Evolutionary conservation across 164 flowering plant species (phyloP).

Genomic region (Akebia trifoliata): DNA sequence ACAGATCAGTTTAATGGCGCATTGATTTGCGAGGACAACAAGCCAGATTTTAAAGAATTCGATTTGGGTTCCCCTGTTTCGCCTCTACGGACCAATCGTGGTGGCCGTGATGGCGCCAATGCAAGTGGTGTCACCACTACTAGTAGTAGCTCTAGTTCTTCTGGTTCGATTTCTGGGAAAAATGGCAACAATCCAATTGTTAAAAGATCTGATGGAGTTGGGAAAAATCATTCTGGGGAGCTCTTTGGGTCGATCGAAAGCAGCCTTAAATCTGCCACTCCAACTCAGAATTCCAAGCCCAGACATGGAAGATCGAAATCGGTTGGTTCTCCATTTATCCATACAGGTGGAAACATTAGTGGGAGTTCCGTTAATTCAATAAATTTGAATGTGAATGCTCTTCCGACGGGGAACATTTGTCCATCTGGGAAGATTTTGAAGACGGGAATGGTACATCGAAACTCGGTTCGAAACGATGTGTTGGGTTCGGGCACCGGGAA

Average conservation of each 20-base stretch:
- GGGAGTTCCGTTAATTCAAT: slow-evolving; percentile 26
- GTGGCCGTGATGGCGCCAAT: slow-evolving; percentile 6
- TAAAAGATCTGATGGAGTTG: slow-evolving; percentile 5
- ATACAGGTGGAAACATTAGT: slow-evolving; percentile 21
- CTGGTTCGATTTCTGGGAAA: slow-evolving; percentile 47
- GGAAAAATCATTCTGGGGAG: slow-evolving; percentile 57
- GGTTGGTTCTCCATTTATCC: slow-evolving; percentile 47
- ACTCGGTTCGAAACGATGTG: slow-evolving; percentile 39
- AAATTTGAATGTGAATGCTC: slow-evolving; percentile 19
- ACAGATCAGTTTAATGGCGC: slow-evolving; percentile 43
- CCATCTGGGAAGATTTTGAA: slow-evolving; percentile 60
- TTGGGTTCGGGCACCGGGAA: slow-evolving; percentile 68
- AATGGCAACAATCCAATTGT: slow-evolving; percentile 3
- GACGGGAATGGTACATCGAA: slow-evolving; percentile 32
- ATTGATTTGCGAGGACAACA: slow-evolving; percentile 33
- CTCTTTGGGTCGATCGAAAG: slow-evolving; percentile 35
- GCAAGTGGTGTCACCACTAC: slow-evolving; percentile 29
- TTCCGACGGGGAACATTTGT: slow-evolving; percentile 62
- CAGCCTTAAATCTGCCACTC: slow-evolving; percentile 36
- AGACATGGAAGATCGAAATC: slow-evolving; percentile 59
- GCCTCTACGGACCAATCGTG: slow-evolving; percentile 37
- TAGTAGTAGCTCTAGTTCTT: slow-evolving; percentile 64
- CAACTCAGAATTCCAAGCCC: slow-evolving; percentile 20
- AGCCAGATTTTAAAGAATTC: slow-evolving; percentile 74
- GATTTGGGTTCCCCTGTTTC: slow-evolving; percentile 90